Conservation (phyloP, 164 flowering plant genomes). For the Taxillus chinensis region DNA sequence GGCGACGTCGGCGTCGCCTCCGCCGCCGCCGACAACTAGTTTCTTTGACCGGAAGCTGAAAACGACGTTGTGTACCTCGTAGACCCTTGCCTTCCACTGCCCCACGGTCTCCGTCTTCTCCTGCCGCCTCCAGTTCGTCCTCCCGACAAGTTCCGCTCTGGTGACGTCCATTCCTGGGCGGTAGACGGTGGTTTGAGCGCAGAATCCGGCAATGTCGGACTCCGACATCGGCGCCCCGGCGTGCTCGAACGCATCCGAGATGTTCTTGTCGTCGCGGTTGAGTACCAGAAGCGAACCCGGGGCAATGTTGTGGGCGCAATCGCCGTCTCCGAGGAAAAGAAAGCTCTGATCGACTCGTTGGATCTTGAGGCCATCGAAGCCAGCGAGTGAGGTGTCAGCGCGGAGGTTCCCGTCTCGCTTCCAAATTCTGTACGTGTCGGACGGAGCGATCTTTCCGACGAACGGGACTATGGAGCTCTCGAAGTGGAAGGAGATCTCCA, state of each 20-base stretch:
- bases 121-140: slow-evolving; percentile 83
- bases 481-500: slow-evolving; percentile 92
- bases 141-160: slow-evolving; percentile 54
- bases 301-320: slow-evolving; percentile 24
- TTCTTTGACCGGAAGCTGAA: slow-evolving; percentile 80
- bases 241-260: slow-evolving; percentile 75
- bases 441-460: slow-evolving; percentile 81
- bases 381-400: slow-evolving; percentile 83
- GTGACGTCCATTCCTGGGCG: slow-evolving; percentile 97
- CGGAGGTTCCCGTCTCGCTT: slow-evolving; percentile 82
- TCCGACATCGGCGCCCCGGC: slow-evolving; percentile 68
- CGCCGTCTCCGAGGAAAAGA: slow-evolving; percentile 74
- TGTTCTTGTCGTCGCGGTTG: slow-evolving; percentile 51
- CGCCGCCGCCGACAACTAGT: slow-evolving; percentile 14
- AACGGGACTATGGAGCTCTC: slow-evolving; percentile 94
- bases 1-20: slow-evolving; percentile 11
- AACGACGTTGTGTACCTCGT: slow-evolving; percentile 68
- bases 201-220: slow-evolving; percentile 50
- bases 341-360: slow-evolving; percentile 89
- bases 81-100: slow-evolving; percentile 83
- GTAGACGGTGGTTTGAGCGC: slow-evolving; percentile 66
- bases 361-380: slow-evolving; percentile 87
- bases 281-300: slow-evolving; percentile 62
- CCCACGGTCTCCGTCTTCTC: slow-evolving; percentile 75
- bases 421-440: slow-evolving; percentile 94